phyloP scores from a whole-genome alignment of 108 stramenopile genomes.

The Discostella pseudostelligera region DNA sequence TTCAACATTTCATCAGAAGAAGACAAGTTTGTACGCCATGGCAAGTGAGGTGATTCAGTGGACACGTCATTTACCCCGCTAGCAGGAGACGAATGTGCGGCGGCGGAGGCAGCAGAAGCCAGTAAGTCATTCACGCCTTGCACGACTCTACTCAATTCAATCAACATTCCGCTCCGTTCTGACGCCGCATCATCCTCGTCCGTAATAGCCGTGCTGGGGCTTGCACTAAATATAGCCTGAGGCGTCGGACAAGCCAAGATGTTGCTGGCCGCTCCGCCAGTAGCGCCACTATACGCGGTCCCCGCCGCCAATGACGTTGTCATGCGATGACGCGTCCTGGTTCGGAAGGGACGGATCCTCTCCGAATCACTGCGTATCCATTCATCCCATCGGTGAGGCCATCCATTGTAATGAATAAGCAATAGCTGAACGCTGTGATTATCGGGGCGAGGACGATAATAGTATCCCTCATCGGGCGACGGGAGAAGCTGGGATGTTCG shows the following conservation, averaged over 20 bases:
- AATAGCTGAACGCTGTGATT: conserved; percentile 75
- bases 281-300: not conserved
- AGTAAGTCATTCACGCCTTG: conserved; percentile 52
- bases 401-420: conserved; percentile 97
- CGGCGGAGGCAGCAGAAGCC: conserved; percentile 6
- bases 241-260: conserved; percentile 65
- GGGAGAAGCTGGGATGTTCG: not conserved
- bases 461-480: conserved; percentile 26
- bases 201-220: conserved; percentile 67
- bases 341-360: conserved; percentile 86
- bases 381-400: conserved; percentile 98
- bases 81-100: not conserved
- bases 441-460: conserved; percentile 35
- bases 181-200: conserved; percentile 49
- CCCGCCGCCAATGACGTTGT: not conserved
- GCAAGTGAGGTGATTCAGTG: conserved; percentile 32
- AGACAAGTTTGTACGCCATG: conserved; percentile 12
- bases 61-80: not conserved
- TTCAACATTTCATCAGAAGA: not conserved
- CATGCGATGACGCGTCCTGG: conserved; percentile 66
- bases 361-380: conserved; percentile 89
- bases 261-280: not conserved
- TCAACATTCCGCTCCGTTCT: conserved; percentile 62
- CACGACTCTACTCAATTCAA: conserved; percentile 63
- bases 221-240: conserved; percentile 63